Evolutionary conservation across 768 basidiomycete species (phyloP), one percentile per base, ranked within the genome.

Genomic region (Hortiboletus flavorubellus): DNA sequence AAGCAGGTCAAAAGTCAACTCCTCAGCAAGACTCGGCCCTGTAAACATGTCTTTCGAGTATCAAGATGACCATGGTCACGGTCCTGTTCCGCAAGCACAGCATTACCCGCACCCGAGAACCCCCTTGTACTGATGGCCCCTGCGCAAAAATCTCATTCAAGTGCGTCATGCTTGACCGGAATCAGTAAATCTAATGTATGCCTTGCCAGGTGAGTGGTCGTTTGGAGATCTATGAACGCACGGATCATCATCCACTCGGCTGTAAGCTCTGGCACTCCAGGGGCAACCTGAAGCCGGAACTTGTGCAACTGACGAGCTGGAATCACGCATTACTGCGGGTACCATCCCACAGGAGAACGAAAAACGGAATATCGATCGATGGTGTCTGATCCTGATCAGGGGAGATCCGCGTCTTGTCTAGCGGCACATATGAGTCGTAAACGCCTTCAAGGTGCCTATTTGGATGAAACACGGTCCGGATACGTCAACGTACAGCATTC

Each of bases 81-180:
- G 21, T 45, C 43, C 48, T n/a, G 15, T 26, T 33, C 40, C 23
- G 30, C n/a, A 12, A 4, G 38, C 16, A 21, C 47, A 18, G 37
- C 26, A 26, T 26, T 5, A 26, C 26, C 26, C 26, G 26, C 26
- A 26, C 26, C 26, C 26, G 26, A 26, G 26, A 26, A 2, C 23
- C 34, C 34, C 34, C 34, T 34, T 26, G 26, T 5, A 26, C 26
- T 2, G 5, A 26, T 26, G 26, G 12, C 26, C 37, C n/a, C 40
- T 38, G 34, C 44, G 41, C 52, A 39, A 64, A 64, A 63, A 58
- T 56, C 53, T 60, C 54, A 64, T 51, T 42, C 41, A 54, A 55
- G 59, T 58, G 59, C 62, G 55, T 64, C 62, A 55, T 51, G 29
- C 34, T 64, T 50, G 55, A 54, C 21, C 50, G 44, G 54, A 30